phyloP scores from a whole-genome alignment of 495 filamentous ascomycete species.

The Aspergillus homomorphus region DNA sequence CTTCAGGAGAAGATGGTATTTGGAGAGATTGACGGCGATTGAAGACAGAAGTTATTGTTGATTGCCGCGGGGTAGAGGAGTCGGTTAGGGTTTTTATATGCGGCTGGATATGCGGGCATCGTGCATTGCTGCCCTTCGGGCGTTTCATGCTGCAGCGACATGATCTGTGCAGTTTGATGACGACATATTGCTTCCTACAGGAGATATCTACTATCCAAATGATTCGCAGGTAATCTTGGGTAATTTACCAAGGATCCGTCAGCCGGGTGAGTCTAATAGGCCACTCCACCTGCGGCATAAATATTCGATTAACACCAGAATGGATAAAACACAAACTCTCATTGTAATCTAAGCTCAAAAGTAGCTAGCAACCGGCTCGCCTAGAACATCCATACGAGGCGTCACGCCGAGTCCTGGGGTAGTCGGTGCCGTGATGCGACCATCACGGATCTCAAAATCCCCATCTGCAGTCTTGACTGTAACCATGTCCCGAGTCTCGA shows the following conservation, averaged over 20 bases:
- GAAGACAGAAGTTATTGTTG: too few relatives aligned
- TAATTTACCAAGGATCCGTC: too few relatives aligned
- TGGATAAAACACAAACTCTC: too few relatives aligned
- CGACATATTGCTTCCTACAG: background rate
- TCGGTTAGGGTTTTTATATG: background rate
- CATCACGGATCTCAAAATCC: constrained; percentile 5
- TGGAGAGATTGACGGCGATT: background rate
- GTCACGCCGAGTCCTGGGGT: constrained; percentile 6
- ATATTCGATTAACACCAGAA: too few relatives aligned
- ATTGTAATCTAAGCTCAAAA: too few relatives aligned
- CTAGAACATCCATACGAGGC: constrained; percentile 8
- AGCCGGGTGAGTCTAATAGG: too few relatives aligned
- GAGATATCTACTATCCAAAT: too few relatives aligned
- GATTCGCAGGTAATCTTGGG: too few relatives aligned
- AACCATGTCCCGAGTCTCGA: constrained; percentile 10
- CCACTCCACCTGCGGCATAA: too few relatives aligned
- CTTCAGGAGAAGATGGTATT: background rate
- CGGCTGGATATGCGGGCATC: background rate
- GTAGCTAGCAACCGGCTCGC: constrained; percentile 39
- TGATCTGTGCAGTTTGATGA: background rate
- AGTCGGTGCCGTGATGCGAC: background rate
- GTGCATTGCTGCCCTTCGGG: background rate
- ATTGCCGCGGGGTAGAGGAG: background rate
- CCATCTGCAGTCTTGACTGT: constrained; percentile 12
- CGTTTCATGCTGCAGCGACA: background rate